A percentile compares a stretch with the other conserved stretches of the same genome.
phyloP scores from a whole-genome alignment of 1,284 basidiomycete species.

The Fomes fomentarius region DNA sequence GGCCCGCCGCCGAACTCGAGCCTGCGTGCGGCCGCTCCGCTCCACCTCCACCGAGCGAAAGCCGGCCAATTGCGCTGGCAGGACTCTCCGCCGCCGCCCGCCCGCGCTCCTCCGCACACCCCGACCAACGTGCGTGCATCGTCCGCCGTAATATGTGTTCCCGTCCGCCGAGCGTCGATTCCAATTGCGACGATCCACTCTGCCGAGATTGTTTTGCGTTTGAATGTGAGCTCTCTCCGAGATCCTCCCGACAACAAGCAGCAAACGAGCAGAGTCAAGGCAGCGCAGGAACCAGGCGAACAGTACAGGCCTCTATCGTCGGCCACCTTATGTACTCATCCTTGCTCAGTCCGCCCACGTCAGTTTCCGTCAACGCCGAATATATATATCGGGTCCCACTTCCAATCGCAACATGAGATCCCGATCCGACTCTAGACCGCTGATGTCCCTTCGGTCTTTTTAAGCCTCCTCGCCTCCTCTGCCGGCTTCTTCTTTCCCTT shows the following conservation, averaged over 20 bases:
- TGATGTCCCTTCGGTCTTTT: constrained; percentile 7
- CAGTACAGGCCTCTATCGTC: not conserved
- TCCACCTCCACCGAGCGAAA: constrained; percentile 25
- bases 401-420: constrained; percentile 16
- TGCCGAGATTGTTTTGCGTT: too few relatives aligned
- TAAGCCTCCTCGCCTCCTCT: constrained; percentile 4
- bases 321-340: constrained; percentile 24
- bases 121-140: constrained; percentile 39
- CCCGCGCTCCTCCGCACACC: constrained; percentile 23
- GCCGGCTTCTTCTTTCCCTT: constrained; percentile 18
- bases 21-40: not conserved
- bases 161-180: not conserved
- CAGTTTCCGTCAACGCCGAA: constrained; percentile 21
- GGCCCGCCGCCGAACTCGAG: not conserved
- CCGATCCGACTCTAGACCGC: constrained; percentile 21
- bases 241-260: constrained; percentile 18
- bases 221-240: constrained; percentile 8
- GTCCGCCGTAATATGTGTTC: not conserved
- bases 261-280: not conserved
- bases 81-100: constrained; percentile 17
- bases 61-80: constrained; percentile 30
- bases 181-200: constrained; percentile 10
- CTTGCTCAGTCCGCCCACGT: constrained; percentile 20
- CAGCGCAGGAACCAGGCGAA: constrained; percentile 9
- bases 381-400: constrained; percentile 29